phyloP scores from a whole-genome alignment of 345 rosid genomes.

The Brassica nigra region DNA sequence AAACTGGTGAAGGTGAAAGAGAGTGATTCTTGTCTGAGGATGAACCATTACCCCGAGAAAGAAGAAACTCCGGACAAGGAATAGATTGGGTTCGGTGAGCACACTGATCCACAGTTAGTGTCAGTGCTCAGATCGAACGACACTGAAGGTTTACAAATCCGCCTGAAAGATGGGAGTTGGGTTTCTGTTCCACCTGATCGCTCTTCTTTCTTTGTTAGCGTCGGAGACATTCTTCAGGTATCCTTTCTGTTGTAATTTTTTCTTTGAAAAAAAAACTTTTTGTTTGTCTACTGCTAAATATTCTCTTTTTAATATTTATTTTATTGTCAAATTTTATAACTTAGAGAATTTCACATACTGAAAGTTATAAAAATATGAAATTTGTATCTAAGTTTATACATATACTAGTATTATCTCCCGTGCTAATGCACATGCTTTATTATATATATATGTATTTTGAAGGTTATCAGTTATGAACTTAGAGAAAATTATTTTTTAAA shows the following conservation, averaged over 20 bases:
- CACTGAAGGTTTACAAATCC: slow-evolving; percentile 75
- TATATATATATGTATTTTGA: no score
- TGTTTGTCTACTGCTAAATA: background rate
- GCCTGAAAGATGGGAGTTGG: slow-evolving; percentile 65
- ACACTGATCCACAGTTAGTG: slow-evolving; percentile 89
- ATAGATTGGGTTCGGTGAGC: slow-evolving; percentile 76
- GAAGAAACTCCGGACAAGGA: slow-evolving; percentile 30
- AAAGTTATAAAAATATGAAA: background rate
- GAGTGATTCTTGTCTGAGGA: slow-evolving; percentile 77
- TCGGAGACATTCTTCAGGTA: slow-evolving; percentile 89
- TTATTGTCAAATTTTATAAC: no score
- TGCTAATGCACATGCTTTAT: no score
- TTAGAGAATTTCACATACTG: background rate
- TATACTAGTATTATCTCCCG: no score
- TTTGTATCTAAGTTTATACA: background rate
- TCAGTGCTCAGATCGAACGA: slow-evolving; percentile 81
- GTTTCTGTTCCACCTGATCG: slow-evolving; percentile 78
- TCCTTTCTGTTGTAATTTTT: slow-evolving; percentile 12
- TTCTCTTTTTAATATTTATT: background rate
- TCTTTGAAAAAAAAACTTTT: no score
- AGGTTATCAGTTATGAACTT: no score
- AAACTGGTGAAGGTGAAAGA: slow-evolving; percentile 57
- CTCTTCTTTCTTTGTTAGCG: slow-evolving; percentile 72
- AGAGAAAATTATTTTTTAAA: no score
- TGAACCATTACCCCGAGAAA: slow-evolving; percentile 76